Evolutionary conservation across 805 yeast species (phyloP), one percentile per base, ranked within the genome.

Genomic region (Phaffomyces thermotolerans): DNA sequence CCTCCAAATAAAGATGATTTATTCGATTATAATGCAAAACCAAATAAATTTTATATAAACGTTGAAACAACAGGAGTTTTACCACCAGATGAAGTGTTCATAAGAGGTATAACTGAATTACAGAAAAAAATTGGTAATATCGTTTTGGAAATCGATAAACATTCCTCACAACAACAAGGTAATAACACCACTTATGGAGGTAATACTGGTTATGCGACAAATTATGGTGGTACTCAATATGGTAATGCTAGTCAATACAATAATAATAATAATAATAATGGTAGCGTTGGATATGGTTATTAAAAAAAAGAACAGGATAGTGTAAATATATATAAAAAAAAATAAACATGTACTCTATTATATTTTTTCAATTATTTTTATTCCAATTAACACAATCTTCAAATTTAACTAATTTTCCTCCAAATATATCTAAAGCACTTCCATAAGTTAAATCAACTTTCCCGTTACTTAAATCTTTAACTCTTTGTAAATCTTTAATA

Each of bases 401-500:
- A 55, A 88, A 89, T 55, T 69, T 78, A 31, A 93, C 96, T 42
- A 84, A 62, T 6, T 64, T 60, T 0, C 99, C 99, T 1, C 99
- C 99, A 69, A 91, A 93, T 10, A 93, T 87, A 60, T 93, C 99
- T 42, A 93, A 66, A 0, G 97, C 84, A 59, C 95, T 84, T 2
- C 99, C 99, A 57, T 68, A 90, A 0, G 99, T 93, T 59, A 93
- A 69, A 59, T 93, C 98, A 13, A 93, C 96, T 55, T 75, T 82
- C 3, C 95, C 95, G 3, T 65, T 56, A 58, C 96, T 87, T 56
- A 93, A 66, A 36, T 60, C 48, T 9, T 79, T 62, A 3, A 93
- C 98, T 23, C 72, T 65, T 6, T 66, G 69, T 49, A 93, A 71
- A 59, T 93, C 99, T 0, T 65, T 61, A 0, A 85, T 58, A 59